These are phyloP conservation scores for Paragyromitra xinjiangensis DNA, from an alignment of 495 filamentous ascomycete genomes.

Conservation along the genomic window DNA sequence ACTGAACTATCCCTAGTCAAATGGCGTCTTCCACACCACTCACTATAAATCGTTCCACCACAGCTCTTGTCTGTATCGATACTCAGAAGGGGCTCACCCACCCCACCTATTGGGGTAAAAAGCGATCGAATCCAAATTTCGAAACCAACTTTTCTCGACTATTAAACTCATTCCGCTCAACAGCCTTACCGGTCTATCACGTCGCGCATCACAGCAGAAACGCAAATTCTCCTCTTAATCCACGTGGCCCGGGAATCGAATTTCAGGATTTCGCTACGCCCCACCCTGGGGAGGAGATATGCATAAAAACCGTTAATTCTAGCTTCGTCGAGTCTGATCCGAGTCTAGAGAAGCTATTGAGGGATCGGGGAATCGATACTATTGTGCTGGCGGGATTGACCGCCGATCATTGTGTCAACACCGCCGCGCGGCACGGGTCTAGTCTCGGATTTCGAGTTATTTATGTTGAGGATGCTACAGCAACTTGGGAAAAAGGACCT, in stretches of 20 bases:
- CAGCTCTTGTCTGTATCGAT: conserved; percentile 21
- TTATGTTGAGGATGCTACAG: conserved; percentile 8
- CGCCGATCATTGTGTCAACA: conserved; percentile 4
- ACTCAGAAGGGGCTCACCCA: conserved; percentile 12
- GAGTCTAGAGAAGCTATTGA: conserved; percentile 11
- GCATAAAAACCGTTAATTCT: conserved; percentile 12
- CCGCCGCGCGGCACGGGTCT: conserved; percentile 4
- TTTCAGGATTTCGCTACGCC: conserved; percentile 3
- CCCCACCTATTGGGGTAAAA: conserved; percentile 13
- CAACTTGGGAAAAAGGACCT: neutral
- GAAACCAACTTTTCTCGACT: conserved; percentile 3
- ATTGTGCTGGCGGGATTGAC: conserved; percentile 18
- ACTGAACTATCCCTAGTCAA: neutral
- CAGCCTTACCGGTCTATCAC: conserved; percentile 18
- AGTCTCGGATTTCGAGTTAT: conserved; percentile 4
- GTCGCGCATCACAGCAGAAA: conserved; percentile 12
- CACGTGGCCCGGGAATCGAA: neutral
- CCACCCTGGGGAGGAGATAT: conserved; percentile 13
- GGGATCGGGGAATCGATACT: conserved; percentile 3
- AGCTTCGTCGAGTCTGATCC: conserved; percentile 18
- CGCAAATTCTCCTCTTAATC: neutral
- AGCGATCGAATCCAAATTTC: conserved; percentile 9
- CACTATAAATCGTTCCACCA: neutral
- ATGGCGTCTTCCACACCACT: neutral
- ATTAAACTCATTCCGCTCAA: conserved; percentile 4